Percentiles rank a stretch among this genome's conserved stretches.
Conservation (phyloP, 2,329 filamentous ascomycete genomes). For the Aspergillus thermomutatus region DNA sequence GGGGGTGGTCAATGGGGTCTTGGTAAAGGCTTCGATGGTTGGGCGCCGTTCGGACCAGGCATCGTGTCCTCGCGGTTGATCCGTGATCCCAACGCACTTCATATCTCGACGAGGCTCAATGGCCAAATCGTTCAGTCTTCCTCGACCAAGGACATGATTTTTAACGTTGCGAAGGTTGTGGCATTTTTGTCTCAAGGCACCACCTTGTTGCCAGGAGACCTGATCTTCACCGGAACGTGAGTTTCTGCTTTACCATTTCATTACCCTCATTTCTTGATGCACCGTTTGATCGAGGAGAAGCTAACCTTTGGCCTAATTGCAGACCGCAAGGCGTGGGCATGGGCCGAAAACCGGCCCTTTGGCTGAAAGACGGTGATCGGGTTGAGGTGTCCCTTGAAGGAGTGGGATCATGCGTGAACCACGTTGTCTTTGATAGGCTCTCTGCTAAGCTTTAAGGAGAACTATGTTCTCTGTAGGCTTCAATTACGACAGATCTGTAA, state of each 20-base stretch:
- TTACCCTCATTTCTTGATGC: conserved; percentile 41
- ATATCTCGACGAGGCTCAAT: conserved; percentile 48
- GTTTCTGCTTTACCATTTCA: conserved; percentile 15
- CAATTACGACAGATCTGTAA: not conserved
- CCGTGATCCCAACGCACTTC: conserved; percentile 38
- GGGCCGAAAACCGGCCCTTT: conserved; percentile 63
- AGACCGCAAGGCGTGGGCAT: conserved; percentile 69
- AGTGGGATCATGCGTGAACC: conserved; percentile 56
- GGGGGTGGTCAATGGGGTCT: conserved; percentile 68
- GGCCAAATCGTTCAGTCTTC: conserved; percentile 48
- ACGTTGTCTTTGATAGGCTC: conserved; percentile 41
- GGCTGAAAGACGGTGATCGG: conserved; percentile 67
- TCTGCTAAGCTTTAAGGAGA: conserved; percentile 33
- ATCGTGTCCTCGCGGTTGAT: conserved; percentile 59
- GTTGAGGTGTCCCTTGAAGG: conserved; percentile 66
- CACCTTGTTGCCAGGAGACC: conserved; percentile 39
- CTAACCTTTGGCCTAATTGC: not conserved
- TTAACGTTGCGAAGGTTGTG: conserved; percentile 45
- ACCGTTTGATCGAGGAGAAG: conserved; percentile 37
- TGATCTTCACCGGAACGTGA: conserved; percentile 46
- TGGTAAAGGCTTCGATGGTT: conserved; percentile 72
- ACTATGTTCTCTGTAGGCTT: not conserved
- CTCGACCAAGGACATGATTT: conserved; percentile 49
- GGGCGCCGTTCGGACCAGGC: conserved; percentile 70
- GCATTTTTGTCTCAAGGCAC: conserved; percentile 46